These are phyloP conservation scores for grape (Vitis vinifera) DNA, from an alignment of 164 flowering plant species.

Conservation along the genomic window ASM3070453v1 NC_081815.1:1585001-1585500, in stretches of 20 bases:
- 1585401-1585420: not conserved
- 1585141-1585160: constrained; percentile 95
- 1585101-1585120: constrained; percentile 86
- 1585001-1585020: constrained; percentile 97
- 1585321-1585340: constrained; percentile 71
- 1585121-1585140: constrained; percentile 95
- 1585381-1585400: not conserved
- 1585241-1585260: not conserved
- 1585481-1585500: too few species aligned
- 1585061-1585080: not conserved
- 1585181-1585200: not conserved
- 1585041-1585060: not conserved
- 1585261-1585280: constrained; percentile 90
- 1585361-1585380: not conserved
- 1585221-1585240: not conserved
- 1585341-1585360: not conserved
- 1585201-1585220: not conserved
- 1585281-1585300: constrained; percentile 98
- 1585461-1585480: not conserved
- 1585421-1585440: not conserved
- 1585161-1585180: constrained; percentile 12
- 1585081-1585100: constrained; percentile 70
- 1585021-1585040: constrained; percentile 4
- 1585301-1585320: constrained; percentile 93
- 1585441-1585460: not conserved